phyloP scores from a whole-genome alignment of 352 stramenopile genomes.

The Phytophthora fragariaefolia region DNA sequence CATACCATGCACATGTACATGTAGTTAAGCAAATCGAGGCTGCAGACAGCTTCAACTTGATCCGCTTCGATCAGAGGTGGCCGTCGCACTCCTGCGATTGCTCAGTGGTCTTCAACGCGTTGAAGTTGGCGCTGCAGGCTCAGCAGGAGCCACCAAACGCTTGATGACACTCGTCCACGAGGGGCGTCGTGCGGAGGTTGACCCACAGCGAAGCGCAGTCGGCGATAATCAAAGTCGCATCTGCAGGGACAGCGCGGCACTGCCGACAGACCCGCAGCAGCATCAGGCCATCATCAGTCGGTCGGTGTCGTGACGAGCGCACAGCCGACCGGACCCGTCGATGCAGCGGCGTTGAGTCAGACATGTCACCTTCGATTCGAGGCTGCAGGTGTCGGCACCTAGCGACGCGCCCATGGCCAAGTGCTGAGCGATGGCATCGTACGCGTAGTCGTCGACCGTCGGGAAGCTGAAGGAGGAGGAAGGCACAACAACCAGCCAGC shows the following conservation, averaged over 20 bases:
- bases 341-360: constrained; percentile 3
- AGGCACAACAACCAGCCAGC: neutral
- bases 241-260: too few relatives aligned
- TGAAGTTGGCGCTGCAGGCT: neutral
- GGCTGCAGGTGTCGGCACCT: too few relatives aligned
- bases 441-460: neutral
- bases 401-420: too few relatives aligned
- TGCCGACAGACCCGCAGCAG: neutral
- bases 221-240: neutral
- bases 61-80: neutral
- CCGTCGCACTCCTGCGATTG: too few relatives aligned
- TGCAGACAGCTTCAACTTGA: neutral
- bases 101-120: neutral
- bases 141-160: neutral
- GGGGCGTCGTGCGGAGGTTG: neutral
- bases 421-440: constrained; percentile 5
- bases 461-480: neutral
- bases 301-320: neutral
- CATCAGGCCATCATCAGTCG: neutral
- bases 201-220: neutral
- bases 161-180: neutral
- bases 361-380: neutral
- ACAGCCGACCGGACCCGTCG: neutral
- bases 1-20: too few relatives aligned
- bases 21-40: neutral